These are phyloP conservation scores for Papiliotrema fonsecae DNA, from an alignment of 1,284 basidiomycete genomes.

Conservation along the genomic window DNA sequence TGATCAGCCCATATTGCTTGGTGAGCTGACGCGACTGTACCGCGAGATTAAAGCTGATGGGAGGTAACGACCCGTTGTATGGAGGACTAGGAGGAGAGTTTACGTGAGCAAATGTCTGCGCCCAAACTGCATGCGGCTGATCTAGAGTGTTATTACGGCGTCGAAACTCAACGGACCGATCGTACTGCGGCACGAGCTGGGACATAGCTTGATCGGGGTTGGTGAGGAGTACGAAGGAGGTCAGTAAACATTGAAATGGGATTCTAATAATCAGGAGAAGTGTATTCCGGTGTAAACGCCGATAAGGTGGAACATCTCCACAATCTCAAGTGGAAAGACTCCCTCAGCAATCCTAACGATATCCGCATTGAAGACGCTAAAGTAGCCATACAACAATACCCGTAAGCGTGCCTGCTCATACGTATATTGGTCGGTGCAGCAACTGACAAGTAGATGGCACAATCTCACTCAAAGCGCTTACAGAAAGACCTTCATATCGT, in stretches of 20 bases:
- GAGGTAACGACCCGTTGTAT: slow-evolving; percentile 74
- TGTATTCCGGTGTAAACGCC: slow-evolving; percentile 70
- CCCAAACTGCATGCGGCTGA: not conserved
- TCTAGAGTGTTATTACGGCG: slow-evolving; percentile 65
- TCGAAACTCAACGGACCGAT: slow-evolving; percentile 71
- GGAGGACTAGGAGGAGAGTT: slow-evolving; percentile 78
- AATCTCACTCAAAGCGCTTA: slow-evolving; percentile 58
- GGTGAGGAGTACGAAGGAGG: slow-evolving; percentile 84
- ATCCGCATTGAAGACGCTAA: slow-evolving; percentile 61
- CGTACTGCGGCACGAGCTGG: slow-evolving; percentile 75
- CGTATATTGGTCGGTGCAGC: not conserved
- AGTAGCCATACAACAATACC: slow-evolving; percentile 70
- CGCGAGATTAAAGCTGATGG: not conserved
- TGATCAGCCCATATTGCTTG: slow-evolving; percentile 72
- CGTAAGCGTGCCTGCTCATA: slow-evolving; percentile 17
- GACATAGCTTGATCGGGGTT: slow-evolving; percentile 54
- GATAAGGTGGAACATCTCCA: slow-evolving; percentile 25
- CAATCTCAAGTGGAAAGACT: slow-evolving; percentile 63
- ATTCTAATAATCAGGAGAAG: slow-evolving; percentile 51
- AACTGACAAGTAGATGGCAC: slow-evolving; percentile 47
- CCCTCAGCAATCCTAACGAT: slow-evolving; percentile 54
- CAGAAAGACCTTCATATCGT: slow-evolving; percentile 59
- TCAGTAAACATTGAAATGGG: slow-evolving; percentile 9
- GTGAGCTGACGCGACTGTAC: slow-evolving; percentile 46
- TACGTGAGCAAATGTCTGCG: slow-evolving; percentile 56